A percentile compares a stretch with the other conserved stretches of the same genome.
phyloP scores from a whole-genome alignment of 2,329 filamentous ascomycete genomes.

The Moelleriella libera region DNA sequence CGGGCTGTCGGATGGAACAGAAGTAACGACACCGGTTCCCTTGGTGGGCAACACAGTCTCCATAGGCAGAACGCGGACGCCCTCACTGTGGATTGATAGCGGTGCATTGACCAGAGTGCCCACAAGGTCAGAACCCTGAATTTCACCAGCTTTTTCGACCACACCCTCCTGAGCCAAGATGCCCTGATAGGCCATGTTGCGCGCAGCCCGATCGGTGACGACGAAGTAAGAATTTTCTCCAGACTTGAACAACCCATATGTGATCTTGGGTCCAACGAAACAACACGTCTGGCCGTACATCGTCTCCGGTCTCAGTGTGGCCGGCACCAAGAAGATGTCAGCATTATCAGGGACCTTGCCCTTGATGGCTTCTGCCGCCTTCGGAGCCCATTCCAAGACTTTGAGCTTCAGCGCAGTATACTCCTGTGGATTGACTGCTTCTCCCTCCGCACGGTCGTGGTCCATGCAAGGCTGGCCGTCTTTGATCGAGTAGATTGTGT shows the following conservation, averaged over 20 bases:
- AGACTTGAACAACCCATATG: constrained; percentile 77
- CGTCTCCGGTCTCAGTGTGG: constrained; percentile 86
- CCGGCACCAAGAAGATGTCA: constrained; percentile 79
- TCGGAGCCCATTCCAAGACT: constrained; percentile 76
- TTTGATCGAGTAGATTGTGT: constrained; percentile 64
- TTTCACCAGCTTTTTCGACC: constrained; percentile 58
- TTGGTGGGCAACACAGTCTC: constrained; percentile 83
- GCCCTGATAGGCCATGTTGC: constrained; percentile 94
- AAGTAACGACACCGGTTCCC: constrained; percentile 93
- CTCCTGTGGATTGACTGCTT: constrained; percentile 60
- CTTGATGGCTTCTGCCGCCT: constrained; percentile 56
- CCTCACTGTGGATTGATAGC: constrained; percentile 69
- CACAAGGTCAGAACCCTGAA: constrained; percentile 66
- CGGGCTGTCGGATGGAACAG: constrained; percentile 82
- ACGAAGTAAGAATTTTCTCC: constrained; percentile 70
- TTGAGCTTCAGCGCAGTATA: constrained; percentile 88
- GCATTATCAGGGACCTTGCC: constrained; percentile 67
- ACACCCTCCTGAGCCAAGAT: constrained; percentile 67
- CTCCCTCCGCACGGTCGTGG: constrained; percentile 31
- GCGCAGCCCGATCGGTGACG: constrained; percentile 69
- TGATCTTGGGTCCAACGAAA: constrained; percentile 83
- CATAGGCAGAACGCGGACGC: constrained; percentile 88
- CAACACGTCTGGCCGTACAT: constrained; percentile 98
- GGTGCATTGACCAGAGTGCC: constrained; percentile 85
- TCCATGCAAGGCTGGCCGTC: constrained; percentile 32